These are phyloP conservation scores for Pinguiococcus pyrenoidosus DNA, from an alignment of 108 stramenopile genomes.

Conservation along the genomic window DNA sequence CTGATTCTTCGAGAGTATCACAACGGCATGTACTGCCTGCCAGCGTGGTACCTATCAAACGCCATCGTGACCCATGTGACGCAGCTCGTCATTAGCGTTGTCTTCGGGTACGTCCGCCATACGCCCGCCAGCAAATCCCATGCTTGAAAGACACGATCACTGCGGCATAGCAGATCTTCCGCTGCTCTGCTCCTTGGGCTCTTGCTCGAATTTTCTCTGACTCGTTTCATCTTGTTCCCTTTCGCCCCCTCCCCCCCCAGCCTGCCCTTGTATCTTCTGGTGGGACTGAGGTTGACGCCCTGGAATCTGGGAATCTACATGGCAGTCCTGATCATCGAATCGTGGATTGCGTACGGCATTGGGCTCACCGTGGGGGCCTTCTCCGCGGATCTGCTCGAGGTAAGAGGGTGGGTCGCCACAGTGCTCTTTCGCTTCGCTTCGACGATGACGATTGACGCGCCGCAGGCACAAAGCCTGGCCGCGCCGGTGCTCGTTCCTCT, in stretches of 20 bases:
- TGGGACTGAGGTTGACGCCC: not conserved
- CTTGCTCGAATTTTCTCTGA: not conserved
- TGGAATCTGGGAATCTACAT: slow-evolving; percentile 1
- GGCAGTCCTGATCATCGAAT: not conserved
- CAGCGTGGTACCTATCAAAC: not conserved
- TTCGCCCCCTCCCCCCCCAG: not conserved
- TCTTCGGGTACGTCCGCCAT: too few relatives aligned
- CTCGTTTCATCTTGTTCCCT: not conserved
- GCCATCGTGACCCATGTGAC: not conserved
- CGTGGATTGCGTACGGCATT: not conserved
- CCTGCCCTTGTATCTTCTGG: not conserved
- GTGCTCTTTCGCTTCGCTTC: not conserved
- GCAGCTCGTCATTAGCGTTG: not conserved
- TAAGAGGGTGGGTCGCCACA: not conserved
- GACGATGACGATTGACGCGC: not conserved
- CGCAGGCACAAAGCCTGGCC: not conserved
- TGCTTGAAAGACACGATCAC: not conserved
- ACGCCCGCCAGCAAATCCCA: not conserved
- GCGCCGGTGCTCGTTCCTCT: not conserved
- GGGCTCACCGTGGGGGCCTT: slow-evolving; percentile 3
- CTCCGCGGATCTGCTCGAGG: not conserved
- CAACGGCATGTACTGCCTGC: not conserved
- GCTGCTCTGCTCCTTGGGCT: not conserved
- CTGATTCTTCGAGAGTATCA: not conserved
- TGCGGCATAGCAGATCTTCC: not conserved